Evolutionary conservation across 2,329 filamentous ascomycete genomes (phyloP).

Genomic region (Triangularia verruculosa): DNA sequence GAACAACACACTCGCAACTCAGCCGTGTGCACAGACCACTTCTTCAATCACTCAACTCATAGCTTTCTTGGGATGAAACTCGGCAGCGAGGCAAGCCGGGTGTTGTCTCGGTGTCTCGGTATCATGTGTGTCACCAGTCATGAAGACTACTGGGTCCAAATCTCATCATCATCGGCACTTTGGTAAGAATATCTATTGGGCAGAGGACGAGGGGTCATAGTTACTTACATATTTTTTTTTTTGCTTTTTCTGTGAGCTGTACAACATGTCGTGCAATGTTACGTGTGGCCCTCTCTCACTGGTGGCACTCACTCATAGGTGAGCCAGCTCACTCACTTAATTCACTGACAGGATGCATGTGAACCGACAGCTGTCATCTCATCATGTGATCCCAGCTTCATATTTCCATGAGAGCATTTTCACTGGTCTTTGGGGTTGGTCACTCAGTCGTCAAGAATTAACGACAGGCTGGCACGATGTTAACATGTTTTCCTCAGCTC

Average conservation of each 20-base stretch:
- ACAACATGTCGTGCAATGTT: neutral
- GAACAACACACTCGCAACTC: neutral
- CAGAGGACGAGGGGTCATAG: too few relatives aligned
- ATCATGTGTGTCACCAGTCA: neutral
- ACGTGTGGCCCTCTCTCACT: neutral
- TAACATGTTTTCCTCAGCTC: too few relatives aligned
- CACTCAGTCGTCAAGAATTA: too few relatives aligned
- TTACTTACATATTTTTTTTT: neutral
- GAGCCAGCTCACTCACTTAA: neutral
- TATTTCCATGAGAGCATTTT: too few relatives aligned
- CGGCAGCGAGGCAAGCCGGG: neutral
- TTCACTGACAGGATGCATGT: neutral
- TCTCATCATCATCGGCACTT: neutral
- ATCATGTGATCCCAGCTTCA: neutral
- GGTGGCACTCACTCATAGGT: neutral
- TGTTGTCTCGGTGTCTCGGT: neutral
- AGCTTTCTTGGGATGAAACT: neutral
- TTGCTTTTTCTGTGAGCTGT: neutral
- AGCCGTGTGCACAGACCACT: neutral
- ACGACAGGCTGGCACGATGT: too few relatives aligned
- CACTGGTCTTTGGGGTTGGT: too few relatives aligned
- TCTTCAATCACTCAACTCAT: neutral
- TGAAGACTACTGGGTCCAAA: neutral
- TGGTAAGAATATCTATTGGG: neutral
- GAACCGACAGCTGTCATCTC: neutral